phyloP scores from a whole-genome alignment of 2,329 filamentous ascomycete genomes.

The Trichophyton mentagrophytes region DNA sequence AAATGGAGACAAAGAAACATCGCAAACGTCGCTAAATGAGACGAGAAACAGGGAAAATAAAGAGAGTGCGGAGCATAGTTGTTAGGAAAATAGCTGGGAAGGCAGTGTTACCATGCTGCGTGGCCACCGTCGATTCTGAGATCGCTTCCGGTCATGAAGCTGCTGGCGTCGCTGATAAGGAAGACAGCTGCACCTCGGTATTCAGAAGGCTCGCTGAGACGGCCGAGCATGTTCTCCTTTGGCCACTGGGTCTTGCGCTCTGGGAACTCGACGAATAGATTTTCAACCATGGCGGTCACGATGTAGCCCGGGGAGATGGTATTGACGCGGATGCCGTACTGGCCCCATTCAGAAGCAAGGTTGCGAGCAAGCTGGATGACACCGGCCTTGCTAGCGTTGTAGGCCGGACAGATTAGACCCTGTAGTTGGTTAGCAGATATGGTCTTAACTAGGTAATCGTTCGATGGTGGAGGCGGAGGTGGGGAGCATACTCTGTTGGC shows the following conservation, averaged over 20 bases:
- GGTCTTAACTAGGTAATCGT: background rate
- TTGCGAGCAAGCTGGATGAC: conserved; percentile 37
- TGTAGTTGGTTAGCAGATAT: conserved; percentile 11
- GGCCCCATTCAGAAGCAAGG: conserved; percentile 38
- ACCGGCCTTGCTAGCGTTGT: conserved; percentile 38
- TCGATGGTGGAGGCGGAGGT: background rate
- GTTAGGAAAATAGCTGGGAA: background rate
- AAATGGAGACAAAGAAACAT: background rate
- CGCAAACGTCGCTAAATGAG: background rate
- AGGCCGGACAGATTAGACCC: conserved; percentile 38
- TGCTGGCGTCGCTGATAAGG: conserved; percentile 37
- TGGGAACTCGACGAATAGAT: conserved; percentile 49
- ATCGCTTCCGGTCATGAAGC: conserved; percentile 45
- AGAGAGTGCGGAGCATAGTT: background rate
- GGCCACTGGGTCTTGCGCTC: conserved; percentile 71
- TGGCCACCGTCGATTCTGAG: conserved; percentile 44
- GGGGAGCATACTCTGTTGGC: conserved; percentile 38
- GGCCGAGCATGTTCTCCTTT: conserved; percentile 70
- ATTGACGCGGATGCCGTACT: conserved; percentile 38
- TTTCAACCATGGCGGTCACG: conserved; percentile 35
- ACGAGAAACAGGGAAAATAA: background rate
- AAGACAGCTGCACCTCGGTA: conserved; percentile 47
- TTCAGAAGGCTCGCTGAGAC: conserved; percentile 54
- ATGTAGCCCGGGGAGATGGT: conserved; percentile 38
- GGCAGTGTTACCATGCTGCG: conserved; percentile 36